phyloP scores from a whole-genome alignment of 352 stramenopile species.

The Globisporangium echinulatum region DNA sequence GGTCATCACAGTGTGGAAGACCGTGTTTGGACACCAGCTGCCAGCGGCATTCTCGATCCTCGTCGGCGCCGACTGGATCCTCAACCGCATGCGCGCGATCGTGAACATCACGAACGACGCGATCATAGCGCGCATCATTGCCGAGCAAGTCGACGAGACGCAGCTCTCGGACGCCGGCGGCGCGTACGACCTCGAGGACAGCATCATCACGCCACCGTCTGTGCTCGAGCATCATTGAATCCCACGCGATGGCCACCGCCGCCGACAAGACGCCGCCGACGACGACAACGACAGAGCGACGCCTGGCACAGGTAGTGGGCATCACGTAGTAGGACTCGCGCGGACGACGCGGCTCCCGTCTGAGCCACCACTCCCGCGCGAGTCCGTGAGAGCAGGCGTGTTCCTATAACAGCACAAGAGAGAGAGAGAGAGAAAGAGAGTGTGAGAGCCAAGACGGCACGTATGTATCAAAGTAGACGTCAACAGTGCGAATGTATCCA shows the following conservation, averaged over 20 bases:
- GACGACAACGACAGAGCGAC: no score
- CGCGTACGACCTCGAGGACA: conserved; percentile 7
- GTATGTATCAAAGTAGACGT: no score
- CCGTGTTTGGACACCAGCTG: conserved; percentile 51
- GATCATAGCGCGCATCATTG: conserved; percentile 72
- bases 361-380: no score
- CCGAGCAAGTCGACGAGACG: conserved; percentile 61
- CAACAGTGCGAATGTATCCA: no score
- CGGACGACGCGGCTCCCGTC: no score
- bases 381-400: no score
- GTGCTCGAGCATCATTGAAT: conserved; percentile 6
- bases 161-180: conserved; percentile 6
- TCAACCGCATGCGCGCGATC: conserved; percentile 64
- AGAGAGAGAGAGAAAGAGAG: no score
- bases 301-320: no score
- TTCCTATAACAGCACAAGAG: no score
- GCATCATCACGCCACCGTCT: conserved; percentile 8
- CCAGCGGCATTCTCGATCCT: conserved; percentile 61
- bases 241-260: conserved; percentile 5
- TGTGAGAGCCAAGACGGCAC: no score
- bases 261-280: no score
- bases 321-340: no score
- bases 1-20: conserved; percentile 73
- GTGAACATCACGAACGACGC: conserved; percentile 84
- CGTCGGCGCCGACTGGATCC: conserved; percentile 64